Base-by-base conservation (phyloP, 2,329 filamentous ascomycete species). In the Calonectria leucothoes region DNA sequence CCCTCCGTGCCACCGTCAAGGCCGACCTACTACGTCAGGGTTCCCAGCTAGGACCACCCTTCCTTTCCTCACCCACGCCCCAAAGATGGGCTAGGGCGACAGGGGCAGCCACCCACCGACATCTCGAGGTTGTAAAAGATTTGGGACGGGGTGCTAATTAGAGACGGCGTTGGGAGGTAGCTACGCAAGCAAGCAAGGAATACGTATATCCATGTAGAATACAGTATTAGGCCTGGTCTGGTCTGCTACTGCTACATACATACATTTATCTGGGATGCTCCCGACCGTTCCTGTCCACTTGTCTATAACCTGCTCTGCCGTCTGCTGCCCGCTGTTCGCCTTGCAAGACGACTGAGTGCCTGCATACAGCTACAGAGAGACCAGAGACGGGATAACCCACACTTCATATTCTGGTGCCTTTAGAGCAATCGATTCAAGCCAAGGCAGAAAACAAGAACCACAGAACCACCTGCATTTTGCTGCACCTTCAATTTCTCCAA, bases 181-280 rank as follows among this genome's bases (percentile, higher is more conserved):
- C 31, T 35, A 68, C 65, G 70, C 52, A 66, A 64, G 55, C 65
- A 68, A 67, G 45, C 67, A 37, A 51, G 64, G 51, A 65, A 66
- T 68, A 72, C 57, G 65, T 65, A 69, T 63, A 66, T 66, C 51
- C 69, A 61, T 67, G 63, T 67, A 48, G 29, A 66, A 48, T 52
- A 29, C 14, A 17, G 39, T 57, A 49, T 52, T 29, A 31, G 48
- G 48, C 25, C 33, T 52, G 25, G 45, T 25, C 33, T 52, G 25
- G 45, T 25, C 35, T n/a, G 25, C 20, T 2, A 7, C 39, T 52
- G 49, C 25, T 68, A 55, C 66, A 52, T 52, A 52, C 49, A 31
- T 55, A 55, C 65, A 55, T n/a, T n/a, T 29, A 39, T 29, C 66
- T n/a, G 35, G 42, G 35, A 12, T 39, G 39, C 49, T n/a, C 48